Evolutionary conservation across 2,329 filamentous ascomycete species (phyloP).

Genomic region (Neonectria sp.): DNA sequence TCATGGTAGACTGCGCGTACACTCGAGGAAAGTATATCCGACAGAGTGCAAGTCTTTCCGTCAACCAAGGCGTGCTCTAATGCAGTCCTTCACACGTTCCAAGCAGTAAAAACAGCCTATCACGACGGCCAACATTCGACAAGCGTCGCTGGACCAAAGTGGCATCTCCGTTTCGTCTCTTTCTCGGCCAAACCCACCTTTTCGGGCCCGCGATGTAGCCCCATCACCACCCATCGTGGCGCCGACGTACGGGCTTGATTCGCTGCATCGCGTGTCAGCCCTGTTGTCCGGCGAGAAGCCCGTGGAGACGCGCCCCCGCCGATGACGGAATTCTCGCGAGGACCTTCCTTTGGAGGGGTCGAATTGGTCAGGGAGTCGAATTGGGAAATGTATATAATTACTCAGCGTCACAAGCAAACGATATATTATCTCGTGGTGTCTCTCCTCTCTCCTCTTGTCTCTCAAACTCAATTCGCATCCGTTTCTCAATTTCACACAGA

Average conservation of each 20-base stretch:
- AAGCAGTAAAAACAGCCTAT: too few relatives aligned
- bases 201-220: constrained; percentile 9
- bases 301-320: constrained; percentile 42
- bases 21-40: constrained; percentile 20
- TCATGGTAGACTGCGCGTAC: too few relatives aligned
- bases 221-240: constrained; percentile 36
- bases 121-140: too few relatives aligned
- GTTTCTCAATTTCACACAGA: not conserved
- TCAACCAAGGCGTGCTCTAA: not conserved
- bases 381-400: constrained; percentile 20
- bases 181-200: constrained; percentile 45
- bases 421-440: not conserved
- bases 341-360: constrained; percentile 26
- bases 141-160: not conserved
- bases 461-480: not conserved
- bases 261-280: constrained; percentile 21
- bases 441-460: not conserved
- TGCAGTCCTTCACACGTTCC: not conserved
- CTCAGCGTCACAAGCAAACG: not conserved
- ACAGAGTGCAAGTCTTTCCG: constrained; percentile 4
- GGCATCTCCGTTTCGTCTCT: constrained; percentile 18
- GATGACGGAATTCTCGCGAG: constrained; percentile 42
- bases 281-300: constrained; percentile 32
- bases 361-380: not conserved
- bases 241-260: constrained; percentile 15